A percentile compares a stretch with the other conserved stretches of the same genome.
Evolutionary conservation across 2,329 filamentous ascomycete species (phyloP).

Genomic region (Elsinoe ampelina): DNA sequence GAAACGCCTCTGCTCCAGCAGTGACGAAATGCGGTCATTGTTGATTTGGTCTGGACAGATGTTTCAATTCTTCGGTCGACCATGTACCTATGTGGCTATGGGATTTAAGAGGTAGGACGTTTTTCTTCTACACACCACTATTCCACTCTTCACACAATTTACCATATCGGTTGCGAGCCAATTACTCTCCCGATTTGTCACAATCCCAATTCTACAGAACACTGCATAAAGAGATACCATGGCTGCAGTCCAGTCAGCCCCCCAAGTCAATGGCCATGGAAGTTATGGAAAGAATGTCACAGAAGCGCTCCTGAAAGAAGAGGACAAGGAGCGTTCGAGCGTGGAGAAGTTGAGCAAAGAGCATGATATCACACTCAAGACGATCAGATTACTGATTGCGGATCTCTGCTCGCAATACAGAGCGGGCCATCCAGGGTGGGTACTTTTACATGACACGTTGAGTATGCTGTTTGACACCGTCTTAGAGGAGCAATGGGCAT

Average conservation of each 20-base stretch:
- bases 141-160: background rate
- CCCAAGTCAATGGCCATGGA: background rate
- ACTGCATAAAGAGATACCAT: background rate
- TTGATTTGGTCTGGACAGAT: background rate
- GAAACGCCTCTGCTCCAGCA: background rate
- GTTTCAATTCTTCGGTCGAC: background rate
- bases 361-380: constrained; percentile 45
- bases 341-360: constrained; percentile 16
- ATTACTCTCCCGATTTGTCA: background rate
- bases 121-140: background rate
- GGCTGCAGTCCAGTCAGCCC: constrained; percentile 6
- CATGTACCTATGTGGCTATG: background rate
- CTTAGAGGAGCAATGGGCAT: constrained; percentile 49
- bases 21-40: constrained; percentile 9
- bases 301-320: constrained; percentile 10
- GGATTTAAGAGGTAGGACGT: background rate
- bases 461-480: background rate
- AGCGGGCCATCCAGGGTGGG: constrained; percentile 58
- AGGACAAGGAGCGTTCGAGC: constrained; percentile 5
- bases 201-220: too few relatives aligned
- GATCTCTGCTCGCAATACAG: constrained; percentile 63
- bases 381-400: constrained; percentile 55
- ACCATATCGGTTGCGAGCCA: background rate
- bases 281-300: constrained; percentile 9
- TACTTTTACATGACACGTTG: constrained; percentile 10